Evolutionary conservation across 768 basidiomycete species (phyloP).

Genomic region (Rubroboletus pulcherrimus): DNA sequence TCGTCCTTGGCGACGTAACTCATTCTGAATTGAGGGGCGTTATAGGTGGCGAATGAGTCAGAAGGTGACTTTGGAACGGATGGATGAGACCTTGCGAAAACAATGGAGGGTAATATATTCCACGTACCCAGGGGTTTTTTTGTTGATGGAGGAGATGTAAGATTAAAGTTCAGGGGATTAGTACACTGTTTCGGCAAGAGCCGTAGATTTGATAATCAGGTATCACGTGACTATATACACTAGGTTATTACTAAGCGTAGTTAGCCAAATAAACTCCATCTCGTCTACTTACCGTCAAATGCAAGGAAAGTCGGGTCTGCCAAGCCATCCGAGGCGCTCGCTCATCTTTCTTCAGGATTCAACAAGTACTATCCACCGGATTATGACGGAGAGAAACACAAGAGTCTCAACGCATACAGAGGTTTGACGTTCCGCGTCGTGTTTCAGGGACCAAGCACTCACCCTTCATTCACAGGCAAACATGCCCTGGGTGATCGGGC

Average conservation of each 20-base stretch:
- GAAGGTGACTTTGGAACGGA: conserved; percentile 61
- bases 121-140: conserved; percentile 30
- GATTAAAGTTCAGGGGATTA: conserved; percentile 32
- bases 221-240: too few relatives aligned
- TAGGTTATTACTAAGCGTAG: too few relatives aligned
- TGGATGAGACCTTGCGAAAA: background rate
- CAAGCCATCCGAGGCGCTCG: background rate
- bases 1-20: conserved; percentile 99
- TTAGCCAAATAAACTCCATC: too few relatives aligned
- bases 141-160: conserved; percentile 25
- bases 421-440: conserved; percentile 37
- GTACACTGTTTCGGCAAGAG: conserved; percentile 5
- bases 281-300: conserved; percentile 22
- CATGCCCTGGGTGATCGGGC: conserved; percentile 93
- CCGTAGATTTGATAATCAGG: background rate
- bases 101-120: background rate
- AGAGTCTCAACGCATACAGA: conserved; percentile 69
- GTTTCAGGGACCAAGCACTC: background rate
- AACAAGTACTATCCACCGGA: conserved; percentile 82
- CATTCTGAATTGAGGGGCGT: conserved; percentile 48
- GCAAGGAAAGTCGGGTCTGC: conserved; percentile 37
- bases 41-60: conserved; percentile 51
- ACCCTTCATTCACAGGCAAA: conserved; percentile 55
- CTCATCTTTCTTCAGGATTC: conserved; percentile 45
- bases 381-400: conserved; percentile 66